Evolutionary conservation across 129 eudicot genomes (phyloP).

Genomic region (Pittosporum tobira): DNA sequence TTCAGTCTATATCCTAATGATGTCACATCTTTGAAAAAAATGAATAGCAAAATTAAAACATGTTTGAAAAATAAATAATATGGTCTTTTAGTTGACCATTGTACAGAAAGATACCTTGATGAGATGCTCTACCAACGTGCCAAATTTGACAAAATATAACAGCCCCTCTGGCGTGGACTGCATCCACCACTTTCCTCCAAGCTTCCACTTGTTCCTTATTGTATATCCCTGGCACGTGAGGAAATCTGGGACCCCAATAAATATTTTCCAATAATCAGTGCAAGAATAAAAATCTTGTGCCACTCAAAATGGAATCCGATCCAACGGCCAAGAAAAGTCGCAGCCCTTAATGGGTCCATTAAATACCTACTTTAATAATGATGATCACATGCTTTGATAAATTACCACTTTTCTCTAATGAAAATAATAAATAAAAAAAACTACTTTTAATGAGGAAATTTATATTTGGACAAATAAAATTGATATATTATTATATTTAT

Average conservation of each 20-base stretch:
- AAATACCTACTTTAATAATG: not conserved
- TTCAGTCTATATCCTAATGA: not conserved
- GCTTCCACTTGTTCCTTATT: slow-evolving; percentile 63
- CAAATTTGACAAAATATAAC: slow-evolving; percentile 83
- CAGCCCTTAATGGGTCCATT: not conserved
- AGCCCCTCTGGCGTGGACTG: slow-evolving; percentile 70
- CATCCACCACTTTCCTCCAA: slow-evolving; percentile 85
- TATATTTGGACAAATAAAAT: too few species aligned
- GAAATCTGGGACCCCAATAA: slow-evolving; percentile 43
- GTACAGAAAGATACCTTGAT: slow-evolving; percentile 38
- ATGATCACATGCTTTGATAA: slow-evolving; percentile 5
- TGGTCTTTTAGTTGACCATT: not conserved
- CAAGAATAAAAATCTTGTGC: slow-evolving; percentile 3
- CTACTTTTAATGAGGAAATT: too few species aligned
- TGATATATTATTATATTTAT: too few species aligned
- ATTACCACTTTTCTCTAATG: too few species aligned
- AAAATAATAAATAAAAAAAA: too few species aligned
- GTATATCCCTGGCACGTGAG: slow-evolving; percentile 80
- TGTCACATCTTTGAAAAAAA: not conserved
- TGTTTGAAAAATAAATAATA: not conserved
- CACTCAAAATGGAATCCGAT: slow-evolving; percentile 9
- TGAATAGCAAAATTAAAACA: too few species aligned
- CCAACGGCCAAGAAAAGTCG: slow-evolving; percentile 13
- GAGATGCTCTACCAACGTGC: slow-evolving; percentile 98
- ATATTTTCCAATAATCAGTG: not conserved